A percentile compares a stretch with the other conserved stretches of the same genome.
Conservation (phyloP, 78 protist genomes). For the Planoprotostelium fungivorum region DNA sequence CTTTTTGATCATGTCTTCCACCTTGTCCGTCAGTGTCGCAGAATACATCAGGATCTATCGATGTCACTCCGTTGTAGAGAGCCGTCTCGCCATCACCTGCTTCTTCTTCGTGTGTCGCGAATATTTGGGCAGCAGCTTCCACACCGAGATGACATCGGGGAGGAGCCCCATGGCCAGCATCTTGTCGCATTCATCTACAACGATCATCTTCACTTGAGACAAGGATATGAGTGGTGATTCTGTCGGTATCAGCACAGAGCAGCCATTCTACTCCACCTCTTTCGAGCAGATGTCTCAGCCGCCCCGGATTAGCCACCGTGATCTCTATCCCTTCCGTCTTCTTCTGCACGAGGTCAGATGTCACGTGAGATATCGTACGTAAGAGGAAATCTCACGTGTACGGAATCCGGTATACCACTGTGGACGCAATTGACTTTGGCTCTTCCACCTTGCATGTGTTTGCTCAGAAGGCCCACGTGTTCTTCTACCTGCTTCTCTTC, state of each 20-base stretch:
- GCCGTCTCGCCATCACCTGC: too few species aligned
- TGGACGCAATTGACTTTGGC: background rate
- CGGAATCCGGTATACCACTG: background rate
- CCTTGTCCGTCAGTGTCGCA: background rate
- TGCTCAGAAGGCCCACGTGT: background rate
- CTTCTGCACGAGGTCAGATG: too few species aligned
- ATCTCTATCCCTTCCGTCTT: background rate
- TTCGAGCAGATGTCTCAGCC: constrained; percentile 79
- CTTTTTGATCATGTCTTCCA: background rate
- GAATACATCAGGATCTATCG: background rate
- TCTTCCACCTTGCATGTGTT: background rate
- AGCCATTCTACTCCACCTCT: constrained; percentile 59
- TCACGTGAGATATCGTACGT: background rate
- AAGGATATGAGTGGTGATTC: constrained; percentile 19
- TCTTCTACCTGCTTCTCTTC: background rate
- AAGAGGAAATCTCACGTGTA: background rate
- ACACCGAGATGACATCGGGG: background rate
- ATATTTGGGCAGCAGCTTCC: background rate
- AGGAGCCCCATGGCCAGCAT: constrained; percentile 84
- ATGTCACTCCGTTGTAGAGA: too few species aligned
- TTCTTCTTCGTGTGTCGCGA: background rate
- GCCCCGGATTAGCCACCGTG: constrained; percentile 81
- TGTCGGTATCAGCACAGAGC: too few species aligned
- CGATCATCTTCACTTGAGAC: constrained; percentile 83
- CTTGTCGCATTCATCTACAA: constrained; percentile 89